Conservation (phyloP, 257 asterid genomes). For the Handroanthus guayacan region DNA sequence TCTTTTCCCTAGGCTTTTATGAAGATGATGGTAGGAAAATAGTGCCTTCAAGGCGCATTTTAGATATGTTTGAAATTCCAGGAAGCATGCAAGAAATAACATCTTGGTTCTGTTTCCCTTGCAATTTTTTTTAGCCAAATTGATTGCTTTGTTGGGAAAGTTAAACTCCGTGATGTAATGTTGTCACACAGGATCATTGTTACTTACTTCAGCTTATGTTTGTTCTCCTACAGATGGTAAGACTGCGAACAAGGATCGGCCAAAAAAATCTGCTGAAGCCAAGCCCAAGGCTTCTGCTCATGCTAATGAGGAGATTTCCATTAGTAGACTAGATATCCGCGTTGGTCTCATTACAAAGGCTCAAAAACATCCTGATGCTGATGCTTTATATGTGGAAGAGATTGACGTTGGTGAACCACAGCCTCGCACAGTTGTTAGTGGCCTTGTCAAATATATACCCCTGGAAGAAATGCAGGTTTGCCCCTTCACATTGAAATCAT, state of each 20-base stretch:
- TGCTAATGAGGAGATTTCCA: slow-evolving; percentile 64
- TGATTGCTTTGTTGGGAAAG: slow-evolving; percentile 18
- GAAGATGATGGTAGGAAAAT: too few species aligned
- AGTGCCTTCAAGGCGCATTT: too few species aligned
- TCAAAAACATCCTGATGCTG: slow-evolving; percentile 95
- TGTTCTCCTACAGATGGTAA: slow-evolving; percentile 53
- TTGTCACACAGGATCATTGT: slow-evolving; percentile 18
- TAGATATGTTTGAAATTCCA: not conserved
- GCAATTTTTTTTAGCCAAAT: not conserved
- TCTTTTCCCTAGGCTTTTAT: too few species aligned
- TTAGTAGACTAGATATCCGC: slow-evolving; percentile 86
- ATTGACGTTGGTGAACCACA: slow-evolving; percentile 93
- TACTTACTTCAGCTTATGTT: slow-evolving; percentile 31
- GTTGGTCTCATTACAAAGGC: slow-evolving; percentile 88
- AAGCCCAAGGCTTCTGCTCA: slow-evolving; percentile 61
- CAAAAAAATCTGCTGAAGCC: slow-evolving; percentile 70
- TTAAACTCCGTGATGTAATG: slow-evolving; percentile 5
- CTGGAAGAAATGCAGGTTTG: slow-evolving; percentile 94
- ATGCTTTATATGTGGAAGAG: slow-evolving; percentile 94
- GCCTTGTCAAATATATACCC: slow-evolving; percentile 89
- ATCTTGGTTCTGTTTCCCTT: slow-evolving; percentile 8
- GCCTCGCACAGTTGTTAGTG: slow-evolving; percentile 97
- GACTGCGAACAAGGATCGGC: slow-evolving; percentile 59
- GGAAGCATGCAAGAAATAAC: not conserved
- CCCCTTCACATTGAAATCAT: slow-evolving; percentile 7